phyloP scores from a whole-genome alignment of 306 rosid genomes.

The Gillenia trifoliata region DNA sequence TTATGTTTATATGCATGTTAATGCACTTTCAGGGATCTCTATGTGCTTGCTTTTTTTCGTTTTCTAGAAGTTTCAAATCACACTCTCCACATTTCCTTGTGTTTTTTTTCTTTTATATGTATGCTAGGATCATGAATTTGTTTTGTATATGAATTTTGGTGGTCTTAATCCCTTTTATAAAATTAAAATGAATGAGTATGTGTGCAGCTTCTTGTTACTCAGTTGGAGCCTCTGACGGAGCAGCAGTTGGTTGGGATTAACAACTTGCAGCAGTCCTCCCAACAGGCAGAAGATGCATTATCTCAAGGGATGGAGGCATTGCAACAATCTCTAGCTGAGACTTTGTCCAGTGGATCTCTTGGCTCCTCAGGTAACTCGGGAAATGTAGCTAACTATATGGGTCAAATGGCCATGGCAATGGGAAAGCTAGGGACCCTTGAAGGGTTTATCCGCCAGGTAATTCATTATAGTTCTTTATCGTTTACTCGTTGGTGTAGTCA shows the following conservation, averaged over 20 bases:
- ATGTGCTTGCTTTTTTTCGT: background rate
- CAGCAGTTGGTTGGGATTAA: constrained; percentile 78
- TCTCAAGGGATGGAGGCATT: constrained; percentile 99
- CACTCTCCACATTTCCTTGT: background rate
- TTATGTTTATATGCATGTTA: too few species aligned
- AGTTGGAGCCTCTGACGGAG: constrained; percentile 93
- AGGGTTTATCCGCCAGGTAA: constrained; percentile 90
- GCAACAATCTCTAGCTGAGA: constrained; percentile 91
- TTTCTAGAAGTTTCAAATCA: background rate
- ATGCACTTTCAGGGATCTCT: too few species aligned
- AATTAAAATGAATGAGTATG: constrained; percentile 16
- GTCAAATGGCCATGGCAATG: constrained; percentile 99
- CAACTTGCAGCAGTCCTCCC: constrained; percentile 93
- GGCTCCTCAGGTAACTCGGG: constrained; percentile 84
- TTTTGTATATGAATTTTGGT: background rate
- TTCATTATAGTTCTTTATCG: background rate
- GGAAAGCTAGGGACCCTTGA: constrained; percentile 94
- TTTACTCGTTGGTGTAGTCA: background rate
- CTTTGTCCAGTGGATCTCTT: constrained; percentile 65
- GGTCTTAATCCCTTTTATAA: background rate
- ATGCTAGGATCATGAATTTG: background rate
- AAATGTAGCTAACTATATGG: constrained; percentile 93
- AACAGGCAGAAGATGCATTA: constrained; percentile 97
- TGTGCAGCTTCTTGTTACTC: constrained; percentile 79
- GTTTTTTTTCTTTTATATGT: background rate